Percentiles rank a stretch among this genome's conserved stretches.
These are phyloP conservation scores for Tolypocladium capitatum DNA, from an alignment of 2,329 filamentous ascomycete genomes.

Conservation along the genomic window DNA sequence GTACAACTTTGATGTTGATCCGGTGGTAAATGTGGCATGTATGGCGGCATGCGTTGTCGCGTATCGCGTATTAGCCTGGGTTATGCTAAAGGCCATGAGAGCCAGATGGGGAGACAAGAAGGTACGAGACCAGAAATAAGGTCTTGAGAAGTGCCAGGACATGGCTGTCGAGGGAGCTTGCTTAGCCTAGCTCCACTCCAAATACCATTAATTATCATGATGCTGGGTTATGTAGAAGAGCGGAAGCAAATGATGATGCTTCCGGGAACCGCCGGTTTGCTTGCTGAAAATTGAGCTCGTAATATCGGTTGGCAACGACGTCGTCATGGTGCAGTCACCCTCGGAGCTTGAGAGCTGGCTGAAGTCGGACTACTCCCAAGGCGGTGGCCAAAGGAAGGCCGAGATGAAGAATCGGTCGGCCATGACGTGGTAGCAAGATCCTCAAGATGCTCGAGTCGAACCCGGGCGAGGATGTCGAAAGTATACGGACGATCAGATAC, in stretches of 20 bases:
- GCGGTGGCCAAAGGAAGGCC: conserved; percentile 43
- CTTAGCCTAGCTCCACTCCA: not conserved
- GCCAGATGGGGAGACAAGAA: conserved; percentile 33
- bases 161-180: not conserved
- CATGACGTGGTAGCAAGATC: conserved; percentile 50
- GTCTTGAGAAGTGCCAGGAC: not conserved
- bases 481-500: conserved; percentile 41
- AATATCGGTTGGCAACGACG: not conserved
- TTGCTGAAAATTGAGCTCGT: too few species aligned
- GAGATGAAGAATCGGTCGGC: conserved; percentile 47
- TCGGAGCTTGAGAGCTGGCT: conserved; percentile 50
- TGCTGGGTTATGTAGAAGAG: not conserved
- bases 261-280: not conserved
- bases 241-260: not conserved
- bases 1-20: conserved; percentile 52
- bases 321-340: conserved; percentile 11
- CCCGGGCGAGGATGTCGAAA: conserved; percentile 40
- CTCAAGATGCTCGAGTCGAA: conserved; percentile 50
- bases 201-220: too few species aligned
- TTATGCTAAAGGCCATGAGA: conserved; percentile 39
- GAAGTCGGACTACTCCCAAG: conserved; percentile 40
- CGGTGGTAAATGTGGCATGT: conserved; percentile 46
- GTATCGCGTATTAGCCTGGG: conserved; percentile 53
- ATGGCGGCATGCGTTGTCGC: conserved; percentile 50
- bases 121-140: not conserved